These are phyloP conservation scores for Colletotrichum camelliae DNA, from an alignment of 2,329 filamentous ascomycete species.

Conservation along the genomic window DNA sequence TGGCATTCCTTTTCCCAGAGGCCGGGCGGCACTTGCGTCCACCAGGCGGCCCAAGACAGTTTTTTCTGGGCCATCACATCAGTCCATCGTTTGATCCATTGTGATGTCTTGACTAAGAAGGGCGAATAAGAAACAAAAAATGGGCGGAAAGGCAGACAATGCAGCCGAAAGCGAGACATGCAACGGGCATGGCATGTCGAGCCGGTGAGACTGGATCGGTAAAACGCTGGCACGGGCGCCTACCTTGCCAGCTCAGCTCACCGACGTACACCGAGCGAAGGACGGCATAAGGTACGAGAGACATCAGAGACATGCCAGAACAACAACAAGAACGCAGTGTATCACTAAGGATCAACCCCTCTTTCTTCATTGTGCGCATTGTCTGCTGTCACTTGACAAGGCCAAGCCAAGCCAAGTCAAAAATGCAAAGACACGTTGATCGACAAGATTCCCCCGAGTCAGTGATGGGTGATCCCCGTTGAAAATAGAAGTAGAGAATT, in stretches of 20 bases:
- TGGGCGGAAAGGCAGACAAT: not conserved
- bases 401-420: not conserved
- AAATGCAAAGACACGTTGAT: conserved; percentile 2
- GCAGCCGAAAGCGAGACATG: conserved; percentile 8
- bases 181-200: conserved; percentile 14
- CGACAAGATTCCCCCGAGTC: conserved; percentile 20
- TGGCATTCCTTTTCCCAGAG: conserved; percentile 7
- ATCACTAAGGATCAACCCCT: not conserved
- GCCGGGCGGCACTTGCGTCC: not conserved
- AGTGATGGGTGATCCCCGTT: conserved; percentile 15
- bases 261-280: conserved; percentile 3
- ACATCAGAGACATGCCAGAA: not conserved
- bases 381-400: not conserved
- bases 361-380: conserved; percentile 14
- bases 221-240: conserved; percentile 1
- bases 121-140: conserved; percentile 4
- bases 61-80: not conserved
- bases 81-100: not conserved
- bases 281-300: not conserved
- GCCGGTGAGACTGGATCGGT: not conserved
- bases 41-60: not conserved
- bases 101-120: conserved; percentile 1
- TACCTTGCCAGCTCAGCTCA: conserved; percentile 1
- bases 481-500: conserved; percentile 4
- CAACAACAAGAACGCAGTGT: not conserved